A percentile compares a stretch with the other conserved stretches of the same genome.
Conservation (phyloP, 2,329 filamentous ascomycete genomes). For the Ceratocystis papillata region DNA sequence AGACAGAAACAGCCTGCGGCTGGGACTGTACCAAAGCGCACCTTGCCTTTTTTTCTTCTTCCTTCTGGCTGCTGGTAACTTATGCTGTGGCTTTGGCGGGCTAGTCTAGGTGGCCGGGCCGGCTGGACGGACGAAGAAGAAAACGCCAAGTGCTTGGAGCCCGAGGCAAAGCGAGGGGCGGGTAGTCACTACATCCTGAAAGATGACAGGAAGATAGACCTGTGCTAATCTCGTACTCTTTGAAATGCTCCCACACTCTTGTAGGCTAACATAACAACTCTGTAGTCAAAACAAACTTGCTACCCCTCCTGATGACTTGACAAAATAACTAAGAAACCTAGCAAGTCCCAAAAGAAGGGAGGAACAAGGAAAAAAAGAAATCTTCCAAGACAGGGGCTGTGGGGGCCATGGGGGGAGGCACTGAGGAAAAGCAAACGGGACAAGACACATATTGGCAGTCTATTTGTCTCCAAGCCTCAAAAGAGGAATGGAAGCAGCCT, state of each 20-base stretch:
- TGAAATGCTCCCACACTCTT: too few species aligned
- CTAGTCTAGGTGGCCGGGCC: not conserved
- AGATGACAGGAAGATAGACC: not conserved
- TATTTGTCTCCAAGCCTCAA: not conserved
- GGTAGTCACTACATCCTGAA: not conserved
- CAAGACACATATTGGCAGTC: not conserved
- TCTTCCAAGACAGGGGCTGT: not conserved
- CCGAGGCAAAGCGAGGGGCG: not conserved
- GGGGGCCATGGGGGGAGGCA: not conserved
- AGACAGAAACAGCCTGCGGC: not conserved
- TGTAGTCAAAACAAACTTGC: conserved; percentile 7
- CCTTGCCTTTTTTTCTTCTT: not conserved
- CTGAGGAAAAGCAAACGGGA: not conserved
- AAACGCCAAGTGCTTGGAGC: not conserved
- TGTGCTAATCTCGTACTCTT: not conserved
- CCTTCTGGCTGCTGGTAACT: not conserved
- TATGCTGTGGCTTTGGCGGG: not conserved
- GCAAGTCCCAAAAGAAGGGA: not conserved
- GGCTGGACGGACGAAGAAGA: not conserved
- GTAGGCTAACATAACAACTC: too few species aligned
- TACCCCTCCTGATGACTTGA: not conserved
- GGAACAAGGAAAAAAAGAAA: not conserved
- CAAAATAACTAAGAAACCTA: not conserved
- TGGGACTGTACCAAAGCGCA: not conserved
- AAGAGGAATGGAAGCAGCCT: conserved; percentile 6